Conservation (phyloP, 2,329 filamentous ascomycete species). For the Fusarium sp. region DNA sequence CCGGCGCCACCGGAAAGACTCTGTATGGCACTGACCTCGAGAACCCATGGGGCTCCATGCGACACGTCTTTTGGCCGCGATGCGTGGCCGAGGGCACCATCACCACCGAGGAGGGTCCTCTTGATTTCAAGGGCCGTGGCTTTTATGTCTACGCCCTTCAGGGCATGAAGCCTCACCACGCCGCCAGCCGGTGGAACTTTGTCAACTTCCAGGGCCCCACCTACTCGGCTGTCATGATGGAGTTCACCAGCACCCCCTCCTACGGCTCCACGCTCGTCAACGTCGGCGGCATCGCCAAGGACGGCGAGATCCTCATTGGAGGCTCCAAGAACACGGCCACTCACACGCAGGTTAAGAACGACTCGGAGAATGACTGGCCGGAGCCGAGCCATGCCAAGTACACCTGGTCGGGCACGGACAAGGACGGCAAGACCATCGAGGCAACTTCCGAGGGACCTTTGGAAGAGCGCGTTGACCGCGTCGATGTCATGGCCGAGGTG, state of each 20-base stretch:
- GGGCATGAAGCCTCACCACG: conserved; percentile 99
- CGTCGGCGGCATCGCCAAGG: conserved; percentile 84
- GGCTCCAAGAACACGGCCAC: conserved; percentile 73
- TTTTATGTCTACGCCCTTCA: conserved; percentile 89
- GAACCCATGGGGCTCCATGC: conserved; percentile 92
- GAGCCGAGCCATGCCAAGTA: conserved; percentile 82
- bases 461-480: conserved; percentile 75
- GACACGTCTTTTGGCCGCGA: conserved; percentile 94
- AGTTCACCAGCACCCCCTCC: conserved; percentile 92
- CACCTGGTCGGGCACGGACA: conserved; percentile 81
- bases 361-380: conserved; percentile 87
- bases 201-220: conserved; percentile 88
- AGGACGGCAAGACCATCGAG: conserved; percentile 79
- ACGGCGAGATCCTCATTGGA: conserved; percentile 82
- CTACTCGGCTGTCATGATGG: conserved; percentile 93
- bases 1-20: conserved; percentile 85
- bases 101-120: conserved; percentile 81
- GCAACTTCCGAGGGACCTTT: conserved; percentile 77
- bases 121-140: conserved; percentile 84
- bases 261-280: conserved; percentile 88
- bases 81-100: conserved; percentile 86
- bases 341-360: conserved; percentile 77
- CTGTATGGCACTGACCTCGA: conserved; percentile 87
- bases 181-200: conserved; percentile 94
- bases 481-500: conserved; percentile 97